Evolutionary conservation across 2,329 filamentous ascomycete genomes (phyloP), one percentile per base, ranked within the genome.

Genomic region (Monosporascus sp.): DNA sequence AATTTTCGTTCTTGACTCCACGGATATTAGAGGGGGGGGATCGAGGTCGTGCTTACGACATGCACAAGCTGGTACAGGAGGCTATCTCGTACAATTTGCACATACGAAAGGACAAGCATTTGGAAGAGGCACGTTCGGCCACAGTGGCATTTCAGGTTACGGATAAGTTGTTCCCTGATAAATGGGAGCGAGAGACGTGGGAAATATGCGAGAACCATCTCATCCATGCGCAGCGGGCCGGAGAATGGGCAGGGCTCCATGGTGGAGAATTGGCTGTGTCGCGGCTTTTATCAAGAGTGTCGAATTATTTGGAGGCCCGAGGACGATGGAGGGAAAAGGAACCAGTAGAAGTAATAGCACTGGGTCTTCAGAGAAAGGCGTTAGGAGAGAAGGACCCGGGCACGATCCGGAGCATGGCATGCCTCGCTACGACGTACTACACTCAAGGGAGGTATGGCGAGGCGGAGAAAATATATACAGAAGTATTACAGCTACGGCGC

Each of bases 1-100:
- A 72, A 24, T 69, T 70, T 38, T 72, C 68, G 0, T 72, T 73
- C 48, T 48, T 72, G 1, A 54, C 51, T 27, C 43, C 54, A 22
- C 56, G 51, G 6, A 46, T 9, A 27, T 27, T 27, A 31, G 27
- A 31, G 17, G 20, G 43, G 17, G 50, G 49, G 15, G 43, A 53
- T 2, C 37, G 52, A 4, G 39, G 41, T 1, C 31, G 39, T 8
- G 58, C 27, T 11, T 70, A 67, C 50, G 61, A 70, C 50, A 63
- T 69, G 55, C 65, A 70, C 47, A 67, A 62, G 52, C 62, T 68
- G 1, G 63, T 66, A 2, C 65, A 68, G 47, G 62, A 67, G 47
- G 66, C 64, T 17, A 50, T 54, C 4, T 61, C 50, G 1, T 64
- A 64, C 47, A 52, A 52, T 14, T 47, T 64, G 41, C 6, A 46